Conservation (phyloP, 202 grass and related monocot species). For the Tripidium arundinaceum region DNA sequence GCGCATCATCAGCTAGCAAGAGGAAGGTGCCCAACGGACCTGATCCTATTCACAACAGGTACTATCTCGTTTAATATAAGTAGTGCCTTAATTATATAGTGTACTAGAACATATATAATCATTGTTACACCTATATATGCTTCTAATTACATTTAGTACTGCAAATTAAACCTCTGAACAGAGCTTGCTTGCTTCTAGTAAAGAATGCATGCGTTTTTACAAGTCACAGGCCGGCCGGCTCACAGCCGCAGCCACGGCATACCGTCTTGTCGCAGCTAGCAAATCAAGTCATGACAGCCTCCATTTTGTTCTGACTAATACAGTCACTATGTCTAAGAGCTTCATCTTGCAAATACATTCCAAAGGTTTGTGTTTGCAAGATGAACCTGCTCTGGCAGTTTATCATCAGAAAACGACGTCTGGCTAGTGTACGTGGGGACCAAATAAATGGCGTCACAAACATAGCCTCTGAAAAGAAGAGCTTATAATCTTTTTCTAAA, state of each 20-base stretch:
- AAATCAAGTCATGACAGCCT: not conserved
- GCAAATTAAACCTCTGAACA: not conserved
- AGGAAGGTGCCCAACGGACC: too few species aligned
- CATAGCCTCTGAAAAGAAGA: conserved; percentile 20
- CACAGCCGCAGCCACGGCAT: not conserved
- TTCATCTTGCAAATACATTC: not conserved
- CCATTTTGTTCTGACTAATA: not conserved
- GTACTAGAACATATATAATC: not conserved
- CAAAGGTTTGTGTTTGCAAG: not conserved
- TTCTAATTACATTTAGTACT: not conserved
- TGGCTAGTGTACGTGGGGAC: not conserved
- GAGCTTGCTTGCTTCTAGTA: not conserved
- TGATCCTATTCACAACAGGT: too few species aligned
- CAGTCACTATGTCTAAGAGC: not conserved
- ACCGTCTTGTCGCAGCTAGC: not conserved
- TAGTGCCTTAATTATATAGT: not conserved
- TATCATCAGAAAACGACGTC: not conserved
- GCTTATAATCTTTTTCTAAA: not conserved
- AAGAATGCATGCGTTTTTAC: not conserved
- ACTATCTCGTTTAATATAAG: too few species aligned
- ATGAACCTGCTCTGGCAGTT: not conserved
- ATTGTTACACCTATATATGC: not conserved
- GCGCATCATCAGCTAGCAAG: too few species aligned
- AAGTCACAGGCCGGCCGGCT: not conserved
- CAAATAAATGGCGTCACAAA: not conserved